Conservation (phyloP, 2,329 filamentous ascomycete genomes). For the Cylindrodendrum hubeiense region DNA sequence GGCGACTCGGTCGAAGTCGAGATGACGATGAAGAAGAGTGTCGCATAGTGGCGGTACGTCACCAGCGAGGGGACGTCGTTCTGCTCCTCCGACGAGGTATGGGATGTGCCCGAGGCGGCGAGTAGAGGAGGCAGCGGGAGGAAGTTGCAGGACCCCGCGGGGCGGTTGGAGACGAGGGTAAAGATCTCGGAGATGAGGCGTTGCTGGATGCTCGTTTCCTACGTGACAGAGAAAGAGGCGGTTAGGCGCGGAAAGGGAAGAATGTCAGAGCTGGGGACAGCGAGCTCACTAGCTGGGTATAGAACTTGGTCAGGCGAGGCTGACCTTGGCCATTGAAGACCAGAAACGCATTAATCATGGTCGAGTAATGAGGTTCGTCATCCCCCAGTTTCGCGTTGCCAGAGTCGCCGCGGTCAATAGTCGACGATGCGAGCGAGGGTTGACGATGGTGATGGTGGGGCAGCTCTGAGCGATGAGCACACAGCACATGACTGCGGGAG, state of each 20-base stretch:
- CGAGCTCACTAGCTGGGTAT: slow-evolving; percentile 84
- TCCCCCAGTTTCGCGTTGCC: slow-evolving; percentile 21
- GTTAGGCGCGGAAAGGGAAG: slow-evolving; percentile 14
- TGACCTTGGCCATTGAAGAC: slow-evolving; percentile 99
- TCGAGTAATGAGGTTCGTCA: slow-evolving; percentile 40
- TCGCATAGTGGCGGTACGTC: slow-evolving; percentile 98
- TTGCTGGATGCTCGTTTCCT: slow-evolving; percentile 98
- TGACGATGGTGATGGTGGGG: slow-evolving; percentile 38
- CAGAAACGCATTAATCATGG: slow-evolving; percentile 98
- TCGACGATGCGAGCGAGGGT: slow-evolving; percentile 9
- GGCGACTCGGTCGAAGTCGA: slow-evolving; percentile 96
- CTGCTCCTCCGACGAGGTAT: slow-evolving; percentile 74
- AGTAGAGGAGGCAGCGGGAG: slow-evolving; percentile 81
- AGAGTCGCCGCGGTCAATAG: slow-evolving; percentile 6
- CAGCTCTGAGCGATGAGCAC: slow-evolving; percentile 20
- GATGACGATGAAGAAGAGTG: slow-evolving; percentile 98
- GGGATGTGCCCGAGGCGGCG: slow-evolving; percentile 72
- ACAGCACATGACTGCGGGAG: slow-evolving; percentile 32
- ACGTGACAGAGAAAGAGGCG: slow-evolving; percentile 21
- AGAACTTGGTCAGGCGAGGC: slow-evolving; percentile 97
- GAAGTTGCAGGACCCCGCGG: slow-evolving; percentile 96
- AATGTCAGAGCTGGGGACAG: not conserved
- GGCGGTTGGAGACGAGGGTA: slow-evolving; percentile 90
- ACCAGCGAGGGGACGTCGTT: slow-evolving; percentile 95
- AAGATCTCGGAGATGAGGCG: slow-evolving; percentile 98